Percentiles rank a stretch among this genome's conserved stretches.
Evolutionary conservation across 495 filamentous ascomycete genomes (phyloP).

Genomic region (Delitschia confertaspora): DNA sequence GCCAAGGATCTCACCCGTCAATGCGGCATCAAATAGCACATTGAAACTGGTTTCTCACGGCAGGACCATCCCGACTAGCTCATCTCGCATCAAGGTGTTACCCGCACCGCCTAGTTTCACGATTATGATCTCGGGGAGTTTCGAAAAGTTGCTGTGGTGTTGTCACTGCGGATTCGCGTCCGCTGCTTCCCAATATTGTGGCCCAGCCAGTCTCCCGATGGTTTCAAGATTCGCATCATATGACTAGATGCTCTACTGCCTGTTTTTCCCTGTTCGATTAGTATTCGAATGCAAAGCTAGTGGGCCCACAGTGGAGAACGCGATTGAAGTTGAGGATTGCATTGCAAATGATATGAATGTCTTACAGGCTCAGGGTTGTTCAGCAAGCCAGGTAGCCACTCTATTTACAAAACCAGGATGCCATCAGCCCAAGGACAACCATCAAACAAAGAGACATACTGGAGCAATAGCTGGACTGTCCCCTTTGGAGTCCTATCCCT

Average conservation of each 20-base stretch:
- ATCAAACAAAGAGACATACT: too few relatives aligned
- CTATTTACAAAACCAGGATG: background rate
- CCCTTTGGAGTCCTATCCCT: too few relatives aligned
- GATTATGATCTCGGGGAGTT: conserved; percentile 4
- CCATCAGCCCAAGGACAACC: too few relatives aligned
- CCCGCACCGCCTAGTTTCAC: background rate
- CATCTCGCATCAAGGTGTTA: background rate
- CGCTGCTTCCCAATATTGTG: background rate
- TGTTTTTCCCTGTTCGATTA: background rate
- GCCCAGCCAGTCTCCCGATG: background rate
- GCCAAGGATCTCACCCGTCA: background rate
- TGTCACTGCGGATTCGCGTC: background rate
- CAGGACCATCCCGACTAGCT: conserved; percentile 3
- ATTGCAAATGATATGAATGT: background rate
- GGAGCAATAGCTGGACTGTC: too few relatives aligned
- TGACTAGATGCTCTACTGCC: background rate
- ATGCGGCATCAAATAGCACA: conserved; percentile 1
- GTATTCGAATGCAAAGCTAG: background rate
- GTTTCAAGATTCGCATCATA: conserved; percentile 5
- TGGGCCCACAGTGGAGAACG: background rate
- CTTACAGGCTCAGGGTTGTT: background rate
- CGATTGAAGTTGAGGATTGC: conserved; percentile 6
- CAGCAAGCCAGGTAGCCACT: background rate
- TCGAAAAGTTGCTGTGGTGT: too few relatives aligned
- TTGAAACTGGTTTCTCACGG: conserved; percentile 8